These are phyloP conservation scores for Poronia punctata DNA, from an alignment of 495 filamentous ascomycete genomes.

Conservation along the genomic window DNA sequence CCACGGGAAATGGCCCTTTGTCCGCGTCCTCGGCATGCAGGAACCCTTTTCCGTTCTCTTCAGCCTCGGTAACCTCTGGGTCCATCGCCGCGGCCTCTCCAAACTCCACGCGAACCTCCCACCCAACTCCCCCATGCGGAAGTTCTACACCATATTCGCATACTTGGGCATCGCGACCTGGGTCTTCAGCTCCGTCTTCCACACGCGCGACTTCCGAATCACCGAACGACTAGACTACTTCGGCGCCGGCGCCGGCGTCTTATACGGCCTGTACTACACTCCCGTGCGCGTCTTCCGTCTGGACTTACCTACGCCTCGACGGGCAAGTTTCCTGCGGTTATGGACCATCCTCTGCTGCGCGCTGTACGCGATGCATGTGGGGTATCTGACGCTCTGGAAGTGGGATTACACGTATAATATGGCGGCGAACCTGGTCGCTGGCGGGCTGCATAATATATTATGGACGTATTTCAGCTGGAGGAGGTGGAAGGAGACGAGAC, in stretches of 20 bases:
- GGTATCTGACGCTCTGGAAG: slow-evolving; percentile 72
- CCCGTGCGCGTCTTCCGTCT: slow-evolving; percentile 75
- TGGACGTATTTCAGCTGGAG: slow-evolving; percentile 80
- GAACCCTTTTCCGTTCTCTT: slow-evolving; percentile 92
- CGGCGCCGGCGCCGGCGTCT: slow-evolving; percentile 80
- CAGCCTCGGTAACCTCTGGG: slow-evolving; percentile 79
- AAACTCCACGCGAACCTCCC: slow-evolving; percentile 65
- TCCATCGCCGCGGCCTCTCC: slow-evolving; percentile 73
- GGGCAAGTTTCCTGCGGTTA: slow-evolving; percentile 52
- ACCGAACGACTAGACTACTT: slow-evolving; percentile 98
- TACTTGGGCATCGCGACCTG: slow-evolving; percentile 78
- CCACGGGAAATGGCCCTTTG: slow-evolving; percentile 99
- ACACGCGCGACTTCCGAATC: slow-evolving; percentile 72
- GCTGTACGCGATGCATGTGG: slow-evolving; percentile 71
- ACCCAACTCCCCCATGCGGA: slow-evolving; percentile 61
- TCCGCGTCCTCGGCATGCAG: slow-evolving; percentile 82
- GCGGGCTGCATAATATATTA: slow-evolving; percentile 70
- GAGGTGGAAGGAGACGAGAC: slow-evolving; percentile 60
- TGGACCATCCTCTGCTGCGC: slow-evolving; percentile 69
- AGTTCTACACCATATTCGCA: slow-evolving; percentile 74
- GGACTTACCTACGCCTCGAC: slow-evolving; percentile 53
- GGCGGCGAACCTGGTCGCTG: slow-evolving; percentile 82
- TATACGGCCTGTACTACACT: slow-evolving; percentile 85
- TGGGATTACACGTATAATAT: slow-evolving; percentile 99
- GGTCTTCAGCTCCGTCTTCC: slow-evolving; percentile 85